Base-by-base conservation (phyloP, 1,284 basidiomycete genomes). In the Moesziomyces antarcticus region DNA sequence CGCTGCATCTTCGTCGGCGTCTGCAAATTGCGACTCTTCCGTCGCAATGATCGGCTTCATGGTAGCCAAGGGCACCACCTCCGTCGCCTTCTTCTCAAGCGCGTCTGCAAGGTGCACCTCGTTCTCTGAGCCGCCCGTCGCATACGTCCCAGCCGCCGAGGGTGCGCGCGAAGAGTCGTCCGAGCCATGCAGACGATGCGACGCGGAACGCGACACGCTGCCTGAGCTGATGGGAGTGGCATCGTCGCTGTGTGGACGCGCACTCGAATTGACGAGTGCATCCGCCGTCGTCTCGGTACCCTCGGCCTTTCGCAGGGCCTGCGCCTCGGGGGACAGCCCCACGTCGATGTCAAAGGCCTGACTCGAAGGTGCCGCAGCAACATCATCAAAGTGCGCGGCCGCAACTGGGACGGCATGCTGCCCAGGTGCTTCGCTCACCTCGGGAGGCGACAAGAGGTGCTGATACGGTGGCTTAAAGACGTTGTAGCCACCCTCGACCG, bases 401-500 rank as follows among this genome's bases (percentile, higher is more conserved):
- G 25, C 25, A 7, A 27, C 37, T 65, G 45, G 45, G 25, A 14
- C 40, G 11, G 22, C 21, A 6, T 27, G 25, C 25, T 27, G 25
- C 14, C 45, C 37, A 25, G 27, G 20, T 7, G 40, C 50, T n/a
- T 24, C n/a, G 9, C 30, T 45, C 3, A 58, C 27, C 16, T 42
- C 56, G 20, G 64, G 33, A 8, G 49, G 50, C 21, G 73, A 53
- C 47, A 71, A 22, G 20, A 75, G 63, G 50, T 75, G 73, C 40
- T 59, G 58, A 47, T 75, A 80, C 6, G 78, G 78, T 5, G 78
- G 77, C 58, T 80, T 80, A 72, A 69, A 79, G 25, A 80, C 66
- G 42, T 80, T 80, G 67, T 80, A 78, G 50, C 78, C 78, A 10
- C 78, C 77, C 52, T 80, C 78, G 6, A 80, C 78, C 5, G 77